Evolutionary conservation across 2,329 filamentous ascomycete species (phyloP), one percentile per base, ranked within the genome.

Genomic region (Aspergillus awamori): DNA sequence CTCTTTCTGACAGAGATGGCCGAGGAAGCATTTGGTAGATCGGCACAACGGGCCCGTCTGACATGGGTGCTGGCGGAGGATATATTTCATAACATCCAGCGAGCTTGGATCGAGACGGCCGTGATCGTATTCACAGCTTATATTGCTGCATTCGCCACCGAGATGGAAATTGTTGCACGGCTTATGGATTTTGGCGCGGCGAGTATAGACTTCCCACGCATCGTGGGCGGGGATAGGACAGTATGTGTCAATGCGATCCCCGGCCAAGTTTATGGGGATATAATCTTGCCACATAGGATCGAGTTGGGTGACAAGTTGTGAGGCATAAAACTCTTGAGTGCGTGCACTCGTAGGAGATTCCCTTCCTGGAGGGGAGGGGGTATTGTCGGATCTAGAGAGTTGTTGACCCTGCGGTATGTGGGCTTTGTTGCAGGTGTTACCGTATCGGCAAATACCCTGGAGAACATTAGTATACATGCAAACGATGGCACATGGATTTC

Each of bases 151-250:
- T 15, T 70, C 62, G 2, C 74, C 73, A 0, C 74, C 74, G 0
- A 85, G 72, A 59, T 84, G 80, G 60, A 78, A 77, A 28, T 76
- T 77, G 66, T 84, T 84, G 69, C 83, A 85, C 0, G 82, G 75
- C 65, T 83, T 84, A 17, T 73, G 70, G 2, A 71, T 65, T 13
- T 70, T 72, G 28, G 74, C 72, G 11, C 77, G 75, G 10, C 70
- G 68, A 20, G 76, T 74, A 66, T 82, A 84, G 8, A 65, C 63
- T 2, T 73, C 67, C 67, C 77, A 76, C 28, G 79, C 77, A 15
- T 77, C 72, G 13, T 64, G 36, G 0, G 76, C 66, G 0, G 80
- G 79, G 0, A 70, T 64, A 8, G 74, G 71, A 33, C 77, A 71
- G 65, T 77, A 78, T 0, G 72, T 64, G 65, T 86, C 83, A 13